Conservation (phyloP, 176 grass and related monocot species). For the Oryza glaberrima region DNA sequence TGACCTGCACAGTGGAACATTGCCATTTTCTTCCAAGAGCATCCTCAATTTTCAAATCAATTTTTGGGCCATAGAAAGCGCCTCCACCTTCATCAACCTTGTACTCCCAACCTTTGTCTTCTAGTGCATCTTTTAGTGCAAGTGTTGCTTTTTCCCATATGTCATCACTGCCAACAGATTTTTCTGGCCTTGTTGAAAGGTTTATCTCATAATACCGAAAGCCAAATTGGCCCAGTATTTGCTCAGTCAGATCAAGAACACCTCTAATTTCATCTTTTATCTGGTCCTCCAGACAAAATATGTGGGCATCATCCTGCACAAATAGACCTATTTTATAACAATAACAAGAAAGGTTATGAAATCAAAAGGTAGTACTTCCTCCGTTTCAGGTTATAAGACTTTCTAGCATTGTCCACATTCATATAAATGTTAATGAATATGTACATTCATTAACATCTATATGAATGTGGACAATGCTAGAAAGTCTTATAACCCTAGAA, state of each 20-base stretch:
- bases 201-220: slow-evolving; percentile 84
- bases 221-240: slow-evolving; percentile 90
- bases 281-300: slow-evolving; percentile 92
- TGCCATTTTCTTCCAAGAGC: slow-evolving; percentile 99
- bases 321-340: slow-evolving; percentile 14
- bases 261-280: slow-evolving; percentile 88
- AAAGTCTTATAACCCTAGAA: no score
- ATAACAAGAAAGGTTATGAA: slow-evolving; percentile 26
- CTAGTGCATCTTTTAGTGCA: slow-evolving; percentile 74
- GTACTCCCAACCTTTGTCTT: slow-evolving; percentile 93
- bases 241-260: slow-evolving; percentile 88
- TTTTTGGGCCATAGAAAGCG: slow-evolving; percentile 97
- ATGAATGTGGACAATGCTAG: no score
- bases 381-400: no score
- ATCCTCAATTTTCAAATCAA: slow-evolving; percentile 97
- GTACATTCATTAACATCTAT: no score
- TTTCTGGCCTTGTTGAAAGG: slow-evolving; percentile 88
- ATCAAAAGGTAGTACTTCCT: neutral
- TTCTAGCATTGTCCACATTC: no score
- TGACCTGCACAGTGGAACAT: slow-evolving; percentile 90
- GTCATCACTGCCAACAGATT: slow-evolving; percentile 83
- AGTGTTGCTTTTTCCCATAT: slow-evolving; percentile 97
- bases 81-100: slow-evolving; percentile 96
- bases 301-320: slow-evolving; percentile 96
- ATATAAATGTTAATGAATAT: no score